Evolutionary conservation across 306 rosid genomes (phyloP), one percentile per base, ranked within the genome.

Genomic region (Fragaria nilgerrensis): DNA sequence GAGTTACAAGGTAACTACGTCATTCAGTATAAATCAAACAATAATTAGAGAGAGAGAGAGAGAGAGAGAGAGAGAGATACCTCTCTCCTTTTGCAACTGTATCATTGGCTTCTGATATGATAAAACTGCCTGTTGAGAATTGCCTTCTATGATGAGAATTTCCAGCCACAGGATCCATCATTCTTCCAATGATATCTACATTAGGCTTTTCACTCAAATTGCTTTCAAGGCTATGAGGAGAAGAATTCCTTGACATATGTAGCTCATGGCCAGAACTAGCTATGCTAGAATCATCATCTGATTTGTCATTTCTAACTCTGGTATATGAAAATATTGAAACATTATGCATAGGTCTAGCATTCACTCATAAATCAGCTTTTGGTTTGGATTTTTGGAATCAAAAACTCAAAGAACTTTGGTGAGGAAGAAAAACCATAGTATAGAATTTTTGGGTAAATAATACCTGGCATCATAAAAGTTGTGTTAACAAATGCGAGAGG

Each of bases 251-350:
- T 61, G 89, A 83, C 47, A 70, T 29, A 76, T 72, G 76, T 41
- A 74, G 88, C 77, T 89, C 92, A 29, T 81, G 75, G 87, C 78
- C 84, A 80, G 94, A 83, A 80, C 91, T 83, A 39, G 85, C 64
- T 68, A 79, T 74, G 80, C 86, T 83, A 41, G 81, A 86, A 45
- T 88, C 96, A 66, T 85, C 88, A 67, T 81, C 89, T 43, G 83
- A 83, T 79, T 80, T 90, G 67, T 89, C 90, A 75, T 72, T 63
- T 63, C 78, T 84, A 63, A 16, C 39, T 87, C 98, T 88, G 88
- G 82, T 68, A 77, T 48, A 85, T 67, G 50, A 85, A 66, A 71
- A 68, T 78, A 74, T 70, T 64, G 53, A 63, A 47, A 45, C 70
- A 74, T 66, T 10, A 34, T 71, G 25, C 20, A 59, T 68, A 76